Percentiles rank a stretch among this genome's conserved stretches.
These are phyloP conservation scores for Populus trichocarpa DNA, from an alignment of 441 rosid species.

Conservation along the genomic window DNA sequence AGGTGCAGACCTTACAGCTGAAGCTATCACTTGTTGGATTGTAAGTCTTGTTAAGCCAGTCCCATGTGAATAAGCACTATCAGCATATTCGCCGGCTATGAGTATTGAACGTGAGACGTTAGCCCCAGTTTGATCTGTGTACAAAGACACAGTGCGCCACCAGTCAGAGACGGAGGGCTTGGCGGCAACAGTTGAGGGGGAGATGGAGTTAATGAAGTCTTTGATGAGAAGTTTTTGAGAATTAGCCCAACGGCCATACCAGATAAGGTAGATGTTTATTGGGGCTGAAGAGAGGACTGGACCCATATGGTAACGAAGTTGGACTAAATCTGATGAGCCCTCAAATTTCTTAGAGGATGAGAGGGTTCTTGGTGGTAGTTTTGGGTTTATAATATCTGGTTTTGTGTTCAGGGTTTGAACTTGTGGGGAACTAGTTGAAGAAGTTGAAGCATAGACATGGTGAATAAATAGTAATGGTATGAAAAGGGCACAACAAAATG, in stretches of 20 bases:
- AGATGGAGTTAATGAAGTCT: constrained; percentile 72
- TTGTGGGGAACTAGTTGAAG: constrained; percentile 1
- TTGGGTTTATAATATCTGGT: constrained; percentile 42
- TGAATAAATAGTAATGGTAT: background rate
- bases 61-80: constrained; percentile 54
- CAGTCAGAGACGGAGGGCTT: constrained; percentile 66
- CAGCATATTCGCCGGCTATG: constrained; percentile 68
- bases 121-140: constrained; percentile 88
- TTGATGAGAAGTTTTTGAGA: constrained; percentile 59
- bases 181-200: constrained; percentile 33
- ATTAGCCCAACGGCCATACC: constrained; percentile 77
- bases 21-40: constrained; percentile 69
- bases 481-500: constrained; percentile 4
- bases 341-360: constrained; percentile 46
- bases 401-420: constrained; percentile 38
- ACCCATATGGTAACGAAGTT: constrained; percentile 92
- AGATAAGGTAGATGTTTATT: constrained; percentile 55
- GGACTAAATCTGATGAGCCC: constrained; percentile 63
- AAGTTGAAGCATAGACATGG: background rate
- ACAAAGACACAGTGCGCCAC: constrained; percentile 78
- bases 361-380: constrained; percentile 48
- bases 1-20: constrained; percentile 57
- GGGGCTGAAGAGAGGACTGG: constrained; percentile 85
- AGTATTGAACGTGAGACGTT: constrained; percentile 63
- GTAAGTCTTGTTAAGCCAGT: constrained; percentile 65